These are phyloP conservation scores for Hymenoscyphus infarciens DNA, from an alignment of 2,329 filamentous ascomycete species.

Conservation along the genomic window DNA sequence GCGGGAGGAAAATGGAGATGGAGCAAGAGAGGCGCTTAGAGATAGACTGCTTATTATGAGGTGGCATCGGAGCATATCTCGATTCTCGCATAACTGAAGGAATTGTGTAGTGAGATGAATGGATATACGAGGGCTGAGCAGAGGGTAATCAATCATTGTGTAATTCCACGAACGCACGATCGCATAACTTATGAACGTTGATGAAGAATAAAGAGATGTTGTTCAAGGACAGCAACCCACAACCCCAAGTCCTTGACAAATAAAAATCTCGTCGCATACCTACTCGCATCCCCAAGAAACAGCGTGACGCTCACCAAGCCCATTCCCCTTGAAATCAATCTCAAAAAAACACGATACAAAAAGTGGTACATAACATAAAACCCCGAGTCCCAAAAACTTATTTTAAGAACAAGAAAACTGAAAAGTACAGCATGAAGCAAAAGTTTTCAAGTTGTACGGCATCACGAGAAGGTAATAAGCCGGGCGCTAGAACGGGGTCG, in stretches of 20 bases:
- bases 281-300: not conserved
- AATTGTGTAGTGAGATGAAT: too few species aligned
- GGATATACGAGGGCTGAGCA: too few species aligned
- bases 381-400: not conserved
- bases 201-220: too few species aligned
- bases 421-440: not conserved
- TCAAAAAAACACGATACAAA: not conserved
- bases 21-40: too few species aligned
- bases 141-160: too few species aligned
- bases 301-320: not conserved
- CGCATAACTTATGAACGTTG: too few species aligned
- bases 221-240: too few species aligned
- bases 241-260: not conserved
- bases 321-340: not conserved
- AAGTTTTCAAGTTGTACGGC: not conserved
- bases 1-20: too few species aligned
- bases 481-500: not conserved
- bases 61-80: too few species aligned
- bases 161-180: too few species aligned
- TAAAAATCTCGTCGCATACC: not conserved
- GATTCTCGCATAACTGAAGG: too few species aligned
- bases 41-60: too few species aligned
- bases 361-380: constrained; percentile 1
- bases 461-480: constrained; percentile 1
- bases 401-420: not conserved